phyloP scores from a whole-genome alignment of 2,329 filamentous ascomycete genomes.

The Cladophialophora bantiana region DNA sequence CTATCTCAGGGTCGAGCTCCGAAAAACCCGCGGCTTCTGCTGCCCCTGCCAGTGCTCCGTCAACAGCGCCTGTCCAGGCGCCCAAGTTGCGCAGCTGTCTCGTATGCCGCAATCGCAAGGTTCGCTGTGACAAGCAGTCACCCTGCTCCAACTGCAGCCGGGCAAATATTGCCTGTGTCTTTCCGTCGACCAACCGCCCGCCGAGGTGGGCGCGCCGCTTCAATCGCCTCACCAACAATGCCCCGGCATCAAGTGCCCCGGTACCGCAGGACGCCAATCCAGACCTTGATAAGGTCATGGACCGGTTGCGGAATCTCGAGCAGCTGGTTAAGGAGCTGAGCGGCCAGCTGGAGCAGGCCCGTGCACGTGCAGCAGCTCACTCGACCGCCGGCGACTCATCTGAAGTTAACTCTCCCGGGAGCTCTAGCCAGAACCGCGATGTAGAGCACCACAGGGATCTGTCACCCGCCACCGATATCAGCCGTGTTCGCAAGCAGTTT shows the following conservation, averaged over 20 bases:
- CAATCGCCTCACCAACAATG: conserved; percentile 48
- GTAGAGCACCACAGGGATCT: conserved; percentile 31
- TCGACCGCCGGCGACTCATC: conserved; percentile 42
- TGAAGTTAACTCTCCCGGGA: conserved; percentile 43
- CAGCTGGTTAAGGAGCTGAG: conserved; percentile 60
- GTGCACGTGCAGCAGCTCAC: conserved; percentile 37
- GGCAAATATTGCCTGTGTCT: conserved; percentile 64
- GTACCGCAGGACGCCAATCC: conserved; percentile 40
- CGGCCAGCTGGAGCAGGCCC: conserved; percentile 55
- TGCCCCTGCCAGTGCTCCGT: background rate
- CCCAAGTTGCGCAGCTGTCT: conserved; percentile 50
- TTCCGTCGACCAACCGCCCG: conserved; percentile 65
- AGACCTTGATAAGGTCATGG: conserved; percentile 53
- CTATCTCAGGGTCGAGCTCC: conserved; percentile 1
- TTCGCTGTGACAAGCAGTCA: conserved; percentile 55
- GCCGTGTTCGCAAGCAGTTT: conserved; percentile 52
- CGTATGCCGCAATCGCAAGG: conserved; percentile 55
- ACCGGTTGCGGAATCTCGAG: conserved; percentile 60
- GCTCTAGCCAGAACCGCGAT: conserved; percentile 27
- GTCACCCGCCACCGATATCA: conserved; percentile 22
- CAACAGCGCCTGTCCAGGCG: conserved; percentile 15
- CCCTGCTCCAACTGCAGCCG: conserved; percentile 56
- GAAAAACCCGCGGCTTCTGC: conserved; percentile 20
- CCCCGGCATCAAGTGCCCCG: conserved; percentile 34
- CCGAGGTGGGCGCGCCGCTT: conserved; percentile 65